Evolutionary conservation across 495 filamentous ascomycete genomes (phyloP).

Genomic region (Hypoxylon cercidicola): DNA sequence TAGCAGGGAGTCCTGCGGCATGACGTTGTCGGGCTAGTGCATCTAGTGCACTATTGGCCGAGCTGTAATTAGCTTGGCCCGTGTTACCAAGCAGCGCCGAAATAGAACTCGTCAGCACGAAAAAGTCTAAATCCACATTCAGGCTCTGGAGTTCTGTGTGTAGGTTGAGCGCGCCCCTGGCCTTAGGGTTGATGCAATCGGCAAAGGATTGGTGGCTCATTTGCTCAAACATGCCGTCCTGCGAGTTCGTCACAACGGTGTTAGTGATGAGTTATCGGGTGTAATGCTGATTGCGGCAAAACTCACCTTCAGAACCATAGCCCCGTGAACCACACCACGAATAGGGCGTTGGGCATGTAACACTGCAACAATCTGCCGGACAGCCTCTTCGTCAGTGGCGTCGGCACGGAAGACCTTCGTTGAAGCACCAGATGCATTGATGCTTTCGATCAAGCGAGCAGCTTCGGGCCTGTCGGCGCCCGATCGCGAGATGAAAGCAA

Average conservation of each 20-base stretch:
- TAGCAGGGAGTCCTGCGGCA: conserved; percentile 46
- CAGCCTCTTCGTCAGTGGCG: conserved; percentile 33
- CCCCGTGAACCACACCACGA: conserved; percentile 52
- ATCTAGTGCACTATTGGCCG: conserved; percentile 67
- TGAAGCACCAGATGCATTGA: conserved; percentile 39
- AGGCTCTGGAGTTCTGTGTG: conserved; percentile 48
- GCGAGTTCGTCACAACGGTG: neutral
- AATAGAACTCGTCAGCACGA: conserved; percentile 63
- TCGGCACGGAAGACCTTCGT: conserved; percentile 47
- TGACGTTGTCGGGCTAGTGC: conserved; percentile 54
- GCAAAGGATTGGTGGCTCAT: conserved; percentile 30
- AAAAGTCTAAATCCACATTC: conserved; percentile 64
- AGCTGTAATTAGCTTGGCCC: conserved; percentile 67
- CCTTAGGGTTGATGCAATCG: conserved; percentile 52
- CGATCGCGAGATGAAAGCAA: conserved; percentile 65
- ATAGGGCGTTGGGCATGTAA: conserved; percentile 42
- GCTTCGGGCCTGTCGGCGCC: conserved; percentile 46
- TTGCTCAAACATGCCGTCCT: conserved; percentile 40
- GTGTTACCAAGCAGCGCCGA: conserved; percentile 58
- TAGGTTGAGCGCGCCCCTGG: conserved; percentile 52
- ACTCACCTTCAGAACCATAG: conserved; percentile 51
- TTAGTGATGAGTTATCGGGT: neutral
- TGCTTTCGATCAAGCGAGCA: conserved; percentile 26
- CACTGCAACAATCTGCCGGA: conserved; percentile 28
- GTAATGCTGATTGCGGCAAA: neutral